Conservation (phyloP, 495 filamentous ascomycete genomes). For the Podospora fimiseda region DNA sequence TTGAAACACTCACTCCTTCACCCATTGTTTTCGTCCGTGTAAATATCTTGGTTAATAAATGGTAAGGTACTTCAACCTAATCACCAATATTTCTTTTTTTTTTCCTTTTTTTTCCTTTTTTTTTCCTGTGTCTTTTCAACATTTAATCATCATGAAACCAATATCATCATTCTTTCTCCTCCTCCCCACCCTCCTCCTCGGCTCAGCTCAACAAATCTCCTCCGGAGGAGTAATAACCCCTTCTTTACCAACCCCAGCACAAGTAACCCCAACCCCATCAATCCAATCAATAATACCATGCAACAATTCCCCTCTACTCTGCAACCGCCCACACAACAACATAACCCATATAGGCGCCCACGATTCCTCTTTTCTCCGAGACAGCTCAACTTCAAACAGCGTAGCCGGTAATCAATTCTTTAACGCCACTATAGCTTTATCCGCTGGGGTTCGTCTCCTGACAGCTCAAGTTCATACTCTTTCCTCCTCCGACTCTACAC, state of each 20-base stretch:
- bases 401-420: conserved; percentile 61
- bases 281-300: conserved; percentile 35
- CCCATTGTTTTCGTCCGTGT: no score
- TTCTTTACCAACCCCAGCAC: conserved; percentile 7
- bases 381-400: conserved; percentile 44
- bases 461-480: conserved; percentile 61
- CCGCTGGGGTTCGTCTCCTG: conserved; percentile 62
- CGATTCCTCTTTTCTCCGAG: conserved; percentile 58
- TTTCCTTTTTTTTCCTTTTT: neutral
- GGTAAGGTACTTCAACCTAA: neutral
- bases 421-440: conserved; percentile 57
- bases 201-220: neutral
- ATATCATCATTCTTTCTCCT: neutral
- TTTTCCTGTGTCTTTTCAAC: neutral
- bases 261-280: conserved; percentile 7
- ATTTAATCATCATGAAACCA: neutral
- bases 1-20: no score
- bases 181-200: neutral
- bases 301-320: conserved; percentile 62
- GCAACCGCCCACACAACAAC: conserved; percentile 55
- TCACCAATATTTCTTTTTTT: neutral
- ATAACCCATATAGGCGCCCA: conserved; percentile 66
- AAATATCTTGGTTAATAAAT: neutral
- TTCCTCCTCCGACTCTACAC: conserved; percentile 36
- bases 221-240: conserved; percentile 6